phyloP scores from a whole-genome alignment of 495 filamentous ascomycete genomes.

The Friedmanniomyces endolithicus region DNA sequence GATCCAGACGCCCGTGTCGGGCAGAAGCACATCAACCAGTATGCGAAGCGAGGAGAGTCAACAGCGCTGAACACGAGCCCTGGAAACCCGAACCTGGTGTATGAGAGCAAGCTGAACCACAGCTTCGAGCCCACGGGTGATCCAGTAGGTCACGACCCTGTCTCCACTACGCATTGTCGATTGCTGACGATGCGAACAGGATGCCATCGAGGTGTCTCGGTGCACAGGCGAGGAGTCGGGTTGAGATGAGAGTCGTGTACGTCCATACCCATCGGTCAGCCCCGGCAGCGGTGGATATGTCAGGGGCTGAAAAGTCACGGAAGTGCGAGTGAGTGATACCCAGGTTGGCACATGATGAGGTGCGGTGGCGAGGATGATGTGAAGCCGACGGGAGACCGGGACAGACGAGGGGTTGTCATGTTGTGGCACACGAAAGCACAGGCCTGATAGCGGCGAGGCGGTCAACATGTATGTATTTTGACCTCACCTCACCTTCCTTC shows the following conservation, averaged over 20 bases:
- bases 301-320: not conserved
- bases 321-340: not conserved
- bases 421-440: no score
- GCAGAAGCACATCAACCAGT: conserved; percentile 29
- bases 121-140: conserved; percentile 57
- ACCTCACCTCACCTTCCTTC: no score
- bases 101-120: conserved; percentile 51
- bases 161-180: not conserved
- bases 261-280: not conserved
- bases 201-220: conserved; percentile 58
- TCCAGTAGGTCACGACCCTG: conserved; percentile 31
- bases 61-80: conserved; percentile 35
- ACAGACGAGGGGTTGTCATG: no score
- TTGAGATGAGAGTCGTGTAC: not conserved
- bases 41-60: conserved; percentile 29
- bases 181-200: conserved; percentile 34
- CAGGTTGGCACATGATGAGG: no score
- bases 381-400: no score
- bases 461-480: no score
- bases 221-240: conserved; percentile 40
- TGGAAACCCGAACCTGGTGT: conserved; percentile 59
- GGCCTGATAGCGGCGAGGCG: no score
- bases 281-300: no score
- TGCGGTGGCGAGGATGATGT: no score
- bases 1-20: conserved; percentile 22